These are phyloP conservation scores for Cystobasidium slooffiae DNA, from an alignment of 1,284 basidiomycete genomes.

Conservation along the genomic window DNA sequence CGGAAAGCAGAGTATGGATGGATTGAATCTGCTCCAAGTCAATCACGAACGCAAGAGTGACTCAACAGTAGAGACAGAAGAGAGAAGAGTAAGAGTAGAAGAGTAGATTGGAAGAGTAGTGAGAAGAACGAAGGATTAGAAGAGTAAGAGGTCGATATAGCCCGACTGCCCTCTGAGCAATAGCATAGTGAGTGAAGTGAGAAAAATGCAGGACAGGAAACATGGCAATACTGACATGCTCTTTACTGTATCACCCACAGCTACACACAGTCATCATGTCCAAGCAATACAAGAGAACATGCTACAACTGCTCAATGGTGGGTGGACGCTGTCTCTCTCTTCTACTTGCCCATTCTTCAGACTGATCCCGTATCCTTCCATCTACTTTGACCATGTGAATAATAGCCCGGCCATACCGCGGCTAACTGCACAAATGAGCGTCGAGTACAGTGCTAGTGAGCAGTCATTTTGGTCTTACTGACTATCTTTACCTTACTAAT, in stretches of 20 bases:
- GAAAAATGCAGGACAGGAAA: too few relatives aligned
- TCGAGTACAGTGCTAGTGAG: slow-evolving; percentile 35
- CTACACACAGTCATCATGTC: slow-evolving; percentile 1
- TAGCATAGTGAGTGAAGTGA: too few relatives aligned
- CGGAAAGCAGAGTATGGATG: too few relatives aligned
- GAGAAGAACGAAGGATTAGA: slow-evolving; percentile 22
- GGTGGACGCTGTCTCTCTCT: neutral
- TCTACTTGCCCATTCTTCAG: neutral
- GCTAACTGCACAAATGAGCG: slow-evolving; percentile 34
- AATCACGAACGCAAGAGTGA: too few relatives aligned
- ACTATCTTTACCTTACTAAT: too few relatives aligned
- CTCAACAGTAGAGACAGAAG: neutral
- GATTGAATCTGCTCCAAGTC: too few relatives aligned
- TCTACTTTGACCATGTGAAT: neutral
- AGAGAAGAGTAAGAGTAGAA: slow-evolving; percentile 8
- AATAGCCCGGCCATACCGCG: slow-evolving; percentile 28
- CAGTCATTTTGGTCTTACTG: neutral
- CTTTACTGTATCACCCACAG: too few relatives aligned
- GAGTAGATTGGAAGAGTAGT: slow-evolving; percentile 22
- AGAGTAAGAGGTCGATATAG: slow-evolving; percentile 11
- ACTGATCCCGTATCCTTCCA: neutral
- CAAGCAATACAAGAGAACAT: slow-evolving; percentile 23
- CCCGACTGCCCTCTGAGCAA: too few relatives aligned
- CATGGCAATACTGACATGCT: too few relatives aligned
- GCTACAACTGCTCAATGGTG: slow-evolving; percentile 41